Base-by-base conservation (phyloP, 2,329 filamentous ascomycete genomes). In the Diaporthe humulicola region DNA sequence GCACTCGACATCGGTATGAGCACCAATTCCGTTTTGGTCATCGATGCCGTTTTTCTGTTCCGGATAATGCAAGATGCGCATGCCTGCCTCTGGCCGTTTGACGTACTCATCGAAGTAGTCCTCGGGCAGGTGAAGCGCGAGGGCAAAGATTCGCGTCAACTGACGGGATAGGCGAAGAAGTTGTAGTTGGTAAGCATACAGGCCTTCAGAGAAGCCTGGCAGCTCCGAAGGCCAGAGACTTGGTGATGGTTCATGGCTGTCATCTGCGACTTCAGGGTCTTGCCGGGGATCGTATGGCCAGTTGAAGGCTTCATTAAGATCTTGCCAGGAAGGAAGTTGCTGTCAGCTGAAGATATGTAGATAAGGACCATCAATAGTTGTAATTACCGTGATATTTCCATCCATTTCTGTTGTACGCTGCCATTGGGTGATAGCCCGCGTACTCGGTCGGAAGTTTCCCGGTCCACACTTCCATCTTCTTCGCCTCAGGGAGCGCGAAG, bases 1-100 rank as follows among this genome's bases (percentile, higher is more conserved):
- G 73, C 86, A 86, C 61, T 87, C 84, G 40, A 86, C 85, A 75
- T 88, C 87, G 10, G 87, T 88, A 74, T 89, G 87, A 0, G 87
- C 83, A 25, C 84, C 84, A 40, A 86, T 86, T 2, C 81, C 81
- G 17, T 83, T 78, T 42, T 77, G 70, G 17, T 78, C 81, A 38
- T 79, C 78, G 22, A 74, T 73, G 48, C 76, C 64, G 19, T 76
- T 71, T 5, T 80, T 61, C 40, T 83, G 82, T 28, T 75, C 70
- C 7, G 58, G 60, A 15, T 75, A 76, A n/a, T 74, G 54, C 9
- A 77, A 57, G 9, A 81, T 77, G 19, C 81, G 77, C 77, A 84
- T 78, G 4, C 80, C 82, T 0, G 83, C 82, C 40, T 83, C 82
- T 0, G 82, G 83, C 6, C 78, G 74, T 6, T 76, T 76, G 40